Conservation (phyloP, 1,139 yeast species). For the Nakaseomyces uthaithaninus region DNA sequence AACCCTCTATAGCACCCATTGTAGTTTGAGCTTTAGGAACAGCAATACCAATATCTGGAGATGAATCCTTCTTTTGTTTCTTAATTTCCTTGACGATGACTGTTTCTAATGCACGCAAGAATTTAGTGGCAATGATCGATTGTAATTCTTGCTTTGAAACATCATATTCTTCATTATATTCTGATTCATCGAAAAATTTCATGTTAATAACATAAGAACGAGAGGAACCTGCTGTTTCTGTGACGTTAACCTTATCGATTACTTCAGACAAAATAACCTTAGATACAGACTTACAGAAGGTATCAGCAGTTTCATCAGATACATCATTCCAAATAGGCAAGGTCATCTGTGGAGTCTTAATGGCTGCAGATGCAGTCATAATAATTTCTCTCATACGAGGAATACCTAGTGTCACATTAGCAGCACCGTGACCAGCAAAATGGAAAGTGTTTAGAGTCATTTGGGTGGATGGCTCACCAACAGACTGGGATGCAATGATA, state of each 20-base stretch:
- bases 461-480: slow-evolving; percentile 99
- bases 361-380: slow-evolving; percentile 94
- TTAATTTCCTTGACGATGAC: slow-evolving; percentile 74
- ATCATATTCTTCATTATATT: slow-evolving; percentile 84
- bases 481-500: slow-evolving; percentile 94
- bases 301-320: slow-evolving; percentile 77
- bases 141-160: slow-evolving; percentile 75
- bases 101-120: slow-evolving; percentile 62
- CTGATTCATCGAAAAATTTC: slow-evolving; percentile 66
- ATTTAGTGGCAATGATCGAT: slow-evolving; percentile 52
- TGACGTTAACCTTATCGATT: slow-evolving; percentile 74
- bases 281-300: slow-evolving; percentile 87
- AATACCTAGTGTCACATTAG: slow-evolving; percentile 97
- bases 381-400: slow-evolving; percentile 99
- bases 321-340: slow-evolving; percentile 77
- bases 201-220: slow-evolving; percentile 71
- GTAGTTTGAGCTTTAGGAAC: slow-evolving; percentile 49
- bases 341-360: slow-evolving; percentile 97
- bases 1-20: slow-evolving; percentile 35
- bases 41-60: slow-evolving; percentile 68
- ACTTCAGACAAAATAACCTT: slow-evolving; percentile 81
- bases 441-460: slow-evolving; percentile 99
- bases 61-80: slow-evolving; percentile 57
- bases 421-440: slow-evolving; percentile 99
- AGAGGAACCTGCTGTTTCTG: slow-evolving; percentile 75